A percentile compares a stretch with the other conserved stretches of the same genome.
phyloP scores from a whole-genome alignment of 768 basidiomycete species.

The Amanita subjunquillea region DNA sequence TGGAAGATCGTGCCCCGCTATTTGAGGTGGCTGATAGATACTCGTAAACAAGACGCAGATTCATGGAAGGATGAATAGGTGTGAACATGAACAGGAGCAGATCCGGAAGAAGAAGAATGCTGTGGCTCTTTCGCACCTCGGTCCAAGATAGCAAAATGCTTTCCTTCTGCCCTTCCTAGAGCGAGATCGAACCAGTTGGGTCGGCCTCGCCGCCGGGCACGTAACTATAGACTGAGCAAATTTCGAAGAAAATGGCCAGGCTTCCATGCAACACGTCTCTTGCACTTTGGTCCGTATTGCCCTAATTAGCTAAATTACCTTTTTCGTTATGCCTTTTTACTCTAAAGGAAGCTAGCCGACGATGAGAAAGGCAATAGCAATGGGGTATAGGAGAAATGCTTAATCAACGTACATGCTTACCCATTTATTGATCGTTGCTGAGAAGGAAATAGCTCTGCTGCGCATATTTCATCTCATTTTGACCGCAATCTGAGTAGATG shows the following conservation, averaged over 20 bases:
- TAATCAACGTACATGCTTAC: not conserved
- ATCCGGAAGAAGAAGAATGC: constrained; percentile 5
- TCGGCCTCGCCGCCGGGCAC: constrained; percentile 1
- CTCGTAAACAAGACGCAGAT: constrained; percentile 4
- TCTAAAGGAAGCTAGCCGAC: not conserved
- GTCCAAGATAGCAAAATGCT: not conserved
- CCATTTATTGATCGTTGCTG: not conserved
- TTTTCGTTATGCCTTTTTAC: not conserved
- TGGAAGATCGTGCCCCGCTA: not conserved
- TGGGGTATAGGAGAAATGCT: not conserved
- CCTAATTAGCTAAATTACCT: not conserved
- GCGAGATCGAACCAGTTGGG: constrained; percentile 4
- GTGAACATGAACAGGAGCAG: constrained; percentile 3
- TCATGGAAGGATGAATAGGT: not conserved
- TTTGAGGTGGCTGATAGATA: constrained; percentile 2
- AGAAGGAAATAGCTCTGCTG: not conserved
- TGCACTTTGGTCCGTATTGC: constrained; percentile 1
- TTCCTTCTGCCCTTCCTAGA: not conserved
- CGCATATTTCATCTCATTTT: not conserved
- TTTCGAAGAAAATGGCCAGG: not conserved
- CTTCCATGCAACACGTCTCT: constrained; percentile 1
- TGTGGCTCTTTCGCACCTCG: not conserved
- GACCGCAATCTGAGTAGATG: constrained; percentile 1
- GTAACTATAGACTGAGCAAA: not conserved
- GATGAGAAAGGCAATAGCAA: not conserved